These are phyloP conservation scores for Aurinia saxatilis DNA, from an alignment of 345 rosid genomes.

Conservation along the genomic window DNA sequence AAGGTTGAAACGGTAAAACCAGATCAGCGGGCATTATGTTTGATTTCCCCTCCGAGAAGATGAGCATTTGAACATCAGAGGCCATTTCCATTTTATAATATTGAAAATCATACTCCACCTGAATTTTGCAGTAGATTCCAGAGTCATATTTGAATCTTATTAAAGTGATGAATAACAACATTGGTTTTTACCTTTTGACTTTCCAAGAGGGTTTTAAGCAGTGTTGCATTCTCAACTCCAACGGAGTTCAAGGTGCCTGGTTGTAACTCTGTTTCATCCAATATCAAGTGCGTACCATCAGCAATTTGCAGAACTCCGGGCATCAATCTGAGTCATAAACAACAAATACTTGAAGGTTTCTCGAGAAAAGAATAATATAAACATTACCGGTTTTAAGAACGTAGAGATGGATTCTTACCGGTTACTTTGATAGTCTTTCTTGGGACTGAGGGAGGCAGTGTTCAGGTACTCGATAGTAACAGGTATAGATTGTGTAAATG, in stretches of 20 bases:
- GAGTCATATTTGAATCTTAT: not conserved
- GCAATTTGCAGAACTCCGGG: conserved; percentile 74
- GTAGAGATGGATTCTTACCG: conserved; percentile 34
- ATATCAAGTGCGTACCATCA: conserved; percentile 65
- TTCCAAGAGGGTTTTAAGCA: conserved; percentile 62
- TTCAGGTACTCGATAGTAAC: conserved; percentile 71
- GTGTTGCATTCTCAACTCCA: conserved; percentile 67
- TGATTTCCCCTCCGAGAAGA: conserved; percentile 80
- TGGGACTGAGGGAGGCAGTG: conserved; percentile 57
- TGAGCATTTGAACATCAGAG: conserved; percentile 70
- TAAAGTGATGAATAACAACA: not conserved
- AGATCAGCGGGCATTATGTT: conserved; percentile 80
- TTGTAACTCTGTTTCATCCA: conserved; percentile 78
- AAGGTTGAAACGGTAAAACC: conserved; percentile 73
- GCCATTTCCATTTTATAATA: conserved; percentile 86
- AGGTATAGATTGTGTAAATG: conserved; percentile 54
- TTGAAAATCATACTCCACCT: conserved; percentile 86
- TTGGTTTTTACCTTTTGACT: conserved; percentile 55
- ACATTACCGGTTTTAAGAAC: not conserved
- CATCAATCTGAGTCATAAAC: conserved; percentile 41
- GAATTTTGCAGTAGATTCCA: conserved; percentile 17
- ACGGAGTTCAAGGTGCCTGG: conserved; percentile 66
- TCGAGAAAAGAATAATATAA: not conserved
- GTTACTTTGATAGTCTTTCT: conserved; percentile 68
- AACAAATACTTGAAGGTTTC: not conserved